Conservation (phyloP, 192 early-diverging fungal species). For the Pecoramyces ruminantium region DNA sequence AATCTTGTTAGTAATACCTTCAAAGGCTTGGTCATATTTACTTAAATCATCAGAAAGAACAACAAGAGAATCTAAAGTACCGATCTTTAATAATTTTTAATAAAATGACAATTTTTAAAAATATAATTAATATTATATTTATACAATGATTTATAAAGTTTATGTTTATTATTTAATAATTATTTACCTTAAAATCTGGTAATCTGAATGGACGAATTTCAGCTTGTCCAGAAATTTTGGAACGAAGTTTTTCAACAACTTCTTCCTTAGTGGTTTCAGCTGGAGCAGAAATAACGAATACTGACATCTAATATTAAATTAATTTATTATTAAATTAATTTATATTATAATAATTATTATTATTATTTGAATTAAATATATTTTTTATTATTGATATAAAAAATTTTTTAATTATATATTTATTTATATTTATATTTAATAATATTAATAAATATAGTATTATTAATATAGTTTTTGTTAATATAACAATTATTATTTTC, state of each 20-base stretch:
- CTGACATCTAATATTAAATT: not conserved
- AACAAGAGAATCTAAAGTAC: constrained; percentile 86
- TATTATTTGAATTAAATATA: not conserved
- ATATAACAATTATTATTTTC: too few relatives aligned
- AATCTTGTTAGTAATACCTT: constrained; percentile 59
- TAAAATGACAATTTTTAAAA: too few relatives aligned
- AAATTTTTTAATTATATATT: too few relatives aligned
- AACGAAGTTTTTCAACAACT: constrained; percentile 25
- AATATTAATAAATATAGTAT: too few relatives aligned
- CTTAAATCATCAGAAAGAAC: constrained; percentile 84
- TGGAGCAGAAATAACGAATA: constrained; percentile 61
- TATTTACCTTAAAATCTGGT: constrained; percentile 77
- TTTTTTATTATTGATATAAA: not conserved
- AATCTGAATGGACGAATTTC: constrained; percentile 69
- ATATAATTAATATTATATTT: too few relatives aligned
- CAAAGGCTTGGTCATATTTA: constrained; percentile 66
- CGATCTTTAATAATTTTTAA: constrained; percentile 51
- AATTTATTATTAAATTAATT: not conserved
- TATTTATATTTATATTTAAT: too few relatives aligned
- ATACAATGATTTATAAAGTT: too few relatives aligned
- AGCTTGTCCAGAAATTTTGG: constrained; percentile 25
- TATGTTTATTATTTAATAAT: too few relatives aligned
- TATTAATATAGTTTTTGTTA: too few relatives aligned
- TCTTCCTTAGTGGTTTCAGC: constrained; percentile 62
- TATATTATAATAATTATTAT: not conserved